Base-by-base conservation (phyloP, 116 monocot genomes). In the Iris pallida region DNA sequence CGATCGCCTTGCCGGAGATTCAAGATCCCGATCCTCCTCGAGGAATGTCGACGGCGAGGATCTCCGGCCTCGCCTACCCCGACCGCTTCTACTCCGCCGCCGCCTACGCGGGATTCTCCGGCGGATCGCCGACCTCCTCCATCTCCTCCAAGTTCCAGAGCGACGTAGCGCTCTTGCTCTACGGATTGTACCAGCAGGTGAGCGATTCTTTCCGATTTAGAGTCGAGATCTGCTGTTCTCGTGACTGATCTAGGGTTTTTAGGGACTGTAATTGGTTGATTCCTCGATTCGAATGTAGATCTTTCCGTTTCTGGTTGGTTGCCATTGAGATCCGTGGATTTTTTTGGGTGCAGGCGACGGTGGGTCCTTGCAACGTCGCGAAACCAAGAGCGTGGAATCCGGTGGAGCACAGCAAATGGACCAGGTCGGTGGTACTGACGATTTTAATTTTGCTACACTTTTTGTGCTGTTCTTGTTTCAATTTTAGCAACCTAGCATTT, bases 401-500 rank as follows among this genome's bases (percentile, higher is more conserved):
- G 7, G 90, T 97, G 77, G 97, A 97, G 83, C 83, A 85, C 47
- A 80, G 85, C 79, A 97, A 97, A 72, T 97, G 97, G 97, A 87
- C 80, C 8, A 97, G 92, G 97, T 95, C 55, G 53, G 75, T 18
- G 40, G 30, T 30, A 30, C 30, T 30, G 30, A 30, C 30, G 30
- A 30, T 30, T 30, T 3, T 30, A 30, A 30, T 30, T 30, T 30
- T 30, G 30, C 30, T 30, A 3, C 3, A 30, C 30, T 30, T 30
- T 30, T 30, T 30, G 30, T 30, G 2, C 30, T 30, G 0, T 30
- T 30, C 30, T 30, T 3, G 30, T 30, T 30, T 30, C 30, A 30
- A 30, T 30, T 30, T 30, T 30, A 30, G 30, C 30, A 30, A 30
- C 30, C 2, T 30, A 30, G 30, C 30, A 30, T 30, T 30, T 30